Base-by-base conservation (phyloP, 1,139 yeast genomes). In the Taiozyma sp. region DNA sequence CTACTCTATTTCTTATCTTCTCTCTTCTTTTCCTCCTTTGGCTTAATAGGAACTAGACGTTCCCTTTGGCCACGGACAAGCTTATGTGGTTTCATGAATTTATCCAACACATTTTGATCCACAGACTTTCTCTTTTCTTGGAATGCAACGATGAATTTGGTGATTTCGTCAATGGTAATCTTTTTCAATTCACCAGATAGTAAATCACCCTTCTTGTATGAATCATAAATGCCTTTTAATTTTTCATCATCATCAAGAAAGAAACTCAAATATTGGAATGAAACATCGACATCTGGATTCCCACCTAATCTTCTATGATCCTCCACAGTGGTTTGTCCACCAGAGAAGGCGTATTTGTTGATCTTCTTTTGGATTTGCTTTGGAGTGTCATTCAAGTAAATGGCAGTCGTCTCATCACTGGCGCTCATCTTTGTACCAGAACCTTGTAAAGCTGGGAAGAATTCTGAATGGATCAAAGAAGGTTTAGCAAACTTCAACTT, bases 401-500 rank as follows among this genome's bases (percentile, higher is more conserved):
- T 91, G 14, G 96, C 90, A 32, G 92, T 82, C 29, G 79, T 72
- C 47, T 89, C 87, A 68, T 88, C 92, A 27, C 96, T 86, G 8
- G 99, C 98, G 54, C 96, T 87, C 99, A 95, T 95, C 73, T 95
- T 95, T 46, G 98, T 89, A 28, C 91, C 80, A 4, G 98, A 87
- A 48, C 99, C 99, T 75, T 93, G 98, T 63, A 95, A 78, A 47
- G 99, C 98, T 43, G 99, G 99, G 87, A 95, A 93, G 71, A 95
- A 95, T 71, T 89, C 87, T 53, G 99, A 86, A 70, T 93, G 98
- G 60, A 95, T 78, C 68, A 93, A 79, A 7, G 97, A 83, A 23
- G 98, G 99, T 71, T 95, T 95, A 58, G 92, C 75, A 68, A 80
- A 95, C 71, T 87, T 88, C 66, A 95, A 80, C 70, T 92, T 93